Evolutionary conservation across 306 rosid species (phyloP).

Genomic region (Vigna mungo): DNA sequence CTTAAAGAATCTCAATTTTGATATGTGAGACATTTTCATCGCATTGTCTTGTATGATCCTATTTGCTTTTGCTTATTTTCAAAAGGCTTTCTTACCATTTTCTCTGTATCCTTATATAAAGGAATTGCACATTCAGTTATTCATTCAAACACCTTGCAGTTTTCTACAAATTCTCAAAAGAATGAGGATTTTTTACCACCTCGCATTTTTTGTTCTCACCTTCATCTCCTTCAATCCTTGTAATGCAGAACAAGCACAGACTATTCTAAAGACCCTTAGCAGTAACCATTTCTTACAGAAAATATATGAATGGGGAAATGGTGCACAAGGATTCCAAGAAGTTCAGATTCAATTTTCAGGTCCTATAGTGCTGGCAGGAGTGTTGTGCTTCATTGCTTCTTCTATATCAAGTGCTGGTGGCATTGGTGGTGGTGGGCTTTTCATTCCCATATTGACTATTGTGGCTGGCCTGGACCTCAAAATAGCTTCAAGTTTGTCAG

Average conservation of each 20-base stretch:
- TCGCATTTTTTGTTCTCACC: conserved; percentile 45
- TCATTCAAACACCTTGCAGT: not conserved
- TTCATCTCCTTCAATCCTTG: conserved; percentile 48
- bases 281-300: conserved; percentile 32
- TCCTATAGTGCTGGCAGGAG: conserved; percentile 53
- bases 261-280: conserved; percentile 40
- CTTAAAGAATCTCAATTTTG: conserved; percentile 1
- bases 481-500: conserved; percentile 81
- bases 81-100: not conserved
- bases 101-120: conserved; percentile 40
- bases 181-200: conserved; percentile 44
- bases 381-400: conserved; percentile 70
- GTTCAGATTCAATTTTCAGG: conserved; percentile 44
- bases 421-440: conserved; percentile 87
- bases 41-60: conserved; percentile 4
- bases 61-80: not conserved
- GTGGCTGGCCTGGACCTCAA: conserved; percentile 78
- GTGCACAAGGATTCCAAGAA: conserved; percentile 41
- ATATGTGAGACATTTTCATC: not conserved
- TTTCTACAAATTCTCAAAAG: conserved; percentile 12
- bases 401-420: conserved; percentile 93
- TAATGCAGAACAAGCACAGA: conserved; percentile 57
- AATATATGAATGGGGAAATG: conserved; percentile 47
- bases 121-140: not conserved
- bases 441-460: conserved; percentile 72